Evolutionary conservation across 208 protist species (phyloP).

Genomic region (Novymonas esmeraldas): DNA sequence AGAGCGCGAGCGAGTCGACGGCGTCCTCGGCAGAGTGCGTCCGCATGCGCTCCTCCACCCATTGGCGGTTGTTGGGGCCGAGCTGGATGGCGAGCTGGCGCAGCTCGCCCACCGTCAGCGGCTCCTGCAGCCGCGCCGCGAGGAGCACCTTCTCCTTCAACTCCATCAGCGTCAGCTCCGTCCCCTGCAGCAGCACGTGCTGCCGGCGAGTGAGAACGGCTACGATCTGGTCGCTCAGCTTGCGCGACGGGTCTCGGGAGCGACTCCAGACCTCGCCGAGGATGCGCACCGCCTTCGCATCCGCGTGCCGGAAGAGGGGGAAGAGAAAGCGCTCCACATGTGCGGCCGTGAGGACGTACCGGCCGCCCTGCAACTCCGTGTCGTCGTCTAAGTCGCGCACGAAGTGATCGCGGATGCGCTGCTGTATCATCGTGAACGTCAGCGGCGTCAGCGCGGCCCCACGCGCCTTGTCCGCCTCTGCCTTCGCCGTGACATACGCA

Average conservation of each 20-base stretch:
- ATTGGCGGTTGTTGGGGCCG: slow-evolving; percentile 29
- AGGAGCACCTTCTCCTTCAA: slow-evolving; percentile 66
- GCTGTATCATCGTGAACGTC: slow-evolving; percentile 36
- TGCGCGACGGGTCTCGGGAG: slow-evolving; percentile 28
- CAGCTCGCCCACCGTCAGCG: slow-evolving; percentile 26
- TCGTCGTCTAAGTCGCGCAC: slow-evolving; percentile 34
- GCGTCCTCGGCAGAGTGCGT: background rate
- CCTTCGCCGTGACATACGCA: slow-evolving; percentile 17
- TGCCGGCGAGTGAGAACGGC: slow-evolving; percentile 52
- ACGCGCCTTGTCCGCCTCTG: slow-evolving; percentile 7
- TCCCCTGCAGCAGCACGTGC: slow-evolving; percentile 44
- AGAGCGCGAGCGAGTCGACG: slow-evolving; percentile 24
- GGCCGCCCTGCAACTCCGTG: slow-evolving; percentile 9
- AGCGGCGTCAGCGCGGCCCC: slow-evolving; percentile 10
- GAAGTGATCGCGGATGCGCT: slow-evolving; percentile 36
- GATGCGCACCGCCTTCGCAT: slow-evolving; percentile 21
- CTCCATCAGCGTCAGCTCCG: slow-evolving; percentile 49
- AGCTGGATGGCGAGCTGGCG: slow-evolving; percentile 37
- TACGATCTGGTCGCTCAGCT: slow-evolving; percentile 48
- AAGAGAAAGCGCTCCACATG: slow-evolving; percentile 31
- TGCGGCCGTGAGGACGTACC: slow-evolving; percentile 28
- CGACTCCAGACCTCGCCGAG: slow-evolving; percentile 28
- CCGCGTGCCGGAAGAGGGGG: slow-evolving; percentile 24
- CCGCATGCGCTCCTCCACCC: slow-evolving; percentile 35
- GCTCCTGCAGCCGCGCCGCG: slow-evolving; percentile 47